Evolutionary conservation across 371 early-diverging fungal species (phyloP).

Genomic region (Gilbertella persicaria): DNA sequence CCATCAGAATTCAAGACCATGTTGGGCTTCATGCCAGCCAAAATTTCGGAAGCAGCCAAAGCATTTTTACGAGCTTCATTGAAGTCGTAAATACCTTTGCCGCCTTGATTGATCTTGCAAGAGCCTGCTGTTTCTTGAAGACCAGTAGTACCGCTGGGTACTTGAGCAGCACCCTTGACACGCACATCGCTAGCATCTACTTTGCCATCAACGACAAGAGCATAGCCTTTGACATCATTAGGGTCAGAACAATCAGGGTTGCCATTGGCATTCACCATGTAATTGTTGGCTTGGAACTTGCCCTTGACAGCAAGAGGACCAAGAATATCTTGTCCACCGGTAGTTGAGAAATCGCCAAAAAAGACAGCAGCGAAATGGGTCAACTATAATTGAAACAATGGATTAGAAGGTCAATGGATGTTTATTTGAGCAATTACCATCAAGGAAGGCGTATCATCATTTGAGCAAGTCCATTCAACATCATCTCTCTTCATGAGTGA

Average conservation of each 20-base stretch:
- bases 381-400: background rate
- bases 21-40: background rate
- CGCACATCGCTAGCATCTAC: constrained; percentile 1
- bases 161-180: constrained; percentile 11
- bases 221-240: constrained; percentile 5
- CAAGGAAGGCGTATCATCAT: background rate
- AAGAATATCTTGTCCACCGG: constrained; percentile 13
- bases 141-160: background rate
- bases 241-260: background rate
- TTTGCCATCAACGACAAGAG: constrained; percentile 12
- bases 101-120: background rate
- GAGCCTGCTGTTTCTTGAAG: background rate
- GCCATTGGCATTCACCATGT: constrained; percentile 13
- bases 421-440: background rate
- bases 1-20: background rate
- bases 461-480: background rate
- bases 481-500: background rate
- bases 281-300: constrained; percentile 3
- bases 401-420: background rate
- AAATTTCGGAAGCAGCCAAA: background rate
- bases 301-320: constrained; percentile 16
- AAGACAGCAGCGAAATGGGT: constrained; percentile 11
- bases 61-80: background rate
- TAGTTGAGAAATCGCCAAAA: constrained; percentile 15
- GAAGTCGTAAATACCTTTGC: background rate